Base-by-base conservation (phyloP, 257 asterid genomes). In the Nicotiana sylvestris region DNA sequence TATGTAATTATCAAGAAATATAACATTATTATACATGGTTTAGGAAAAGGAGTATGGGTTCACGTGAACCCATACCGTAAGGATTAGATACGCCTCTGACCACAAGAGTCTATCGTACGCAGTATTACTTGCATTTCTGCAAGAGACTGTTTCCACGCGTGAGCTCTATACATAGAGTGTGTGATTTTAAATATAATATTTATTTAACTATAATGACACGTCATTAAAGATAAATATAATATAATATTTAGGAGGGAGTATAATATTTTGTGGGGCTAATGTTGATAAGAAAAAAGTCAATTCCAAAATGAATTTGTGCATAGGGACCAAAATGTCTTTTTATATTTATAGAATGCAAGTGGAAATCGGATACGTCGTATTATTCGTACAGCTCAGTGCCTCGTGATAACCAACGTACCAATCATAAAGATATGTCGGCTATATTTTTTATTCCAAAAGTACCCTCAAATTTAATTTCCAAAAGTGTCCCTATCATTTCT, bases 261-360 rank as follows among this genome's bases (percentile, higher is more conserved):
- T 21, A 80, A 80, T 64, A 12, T 62, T 80, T 55, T 78, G 25
- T 18, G n/a, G 11, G 6, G 18, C 25, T 18, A 80, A 43, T 77
- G 29, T 12, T 39, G 4, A 5, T 1, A 33, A 33, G 11, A 66
- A 32, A 66, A 32, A 30, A 33, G 49, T 7, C 29, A 30, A 57
- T 57, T 29, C 30, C 46, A 53, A 74, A 67, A 32, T 21, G 49
- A 64, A 74, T 37, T 7, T 56, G 10, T 29, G 10, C 4, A 5
- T 27, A 4, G 86, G 85, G 91, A n/a, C 62, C 43, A 8, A 37
- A 61, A 21, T 49, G 91, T 85, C 85, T 7, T 82, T 76, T 65
- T 58, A 35, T 18, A 33, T 37, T 51, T 3, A 66, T 13, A 64
- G 4, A 64, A 32, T 66, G 66, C 66, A 64, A 10, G 80, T 66